Base-by-base conservation (phyloP, 192 early-diverging fungal species). In the Coemansia sp. region DNA sequence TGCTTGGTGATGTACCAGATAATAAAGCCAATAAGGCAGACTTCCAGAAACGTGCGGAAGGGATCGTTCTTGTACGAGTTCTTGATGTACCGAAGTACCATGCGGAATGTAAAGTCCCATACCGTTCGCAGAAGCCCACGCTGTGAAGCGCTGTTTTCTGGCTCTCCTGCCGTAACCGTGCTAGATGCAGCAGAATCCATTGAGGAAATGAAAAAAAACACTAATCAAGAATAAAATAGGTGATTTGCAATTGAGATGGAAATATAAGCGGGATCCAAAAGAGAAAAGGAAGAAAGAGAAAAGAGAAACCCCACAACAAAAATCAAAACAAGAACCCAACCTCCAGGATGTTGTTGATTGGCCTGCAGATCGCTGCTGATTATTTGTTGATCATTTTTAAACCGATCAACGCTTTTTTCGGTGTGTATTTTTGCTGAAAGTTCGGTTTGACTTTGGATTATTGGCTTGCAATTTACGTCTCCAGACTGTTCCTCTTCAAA, bases 1-100 rank as follows among this genome's bases (percentile, higher is more conserved):
- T 90, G 92, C 53, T 88, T 85, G 58, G 91, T 80, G 72, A 95
- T 87, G 81, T 95, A 96, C 86, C 91, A 92, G 68, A 94, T 79
- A 64, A 93, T 92, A 69, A 94, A 96, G 45, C 89, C 78, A 51
- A 95, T 87, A 57, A 98, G 75, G 33, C 89, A 85, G 12, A 91
- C 71, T 61, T 98, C 96, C 16, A 98, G 84, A 21, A 92, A 79
- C 16, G 90, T 88, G 62, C 96, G 88, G 74, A 92, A 90, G 0
- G 94, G 94, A 82, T 96, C 96, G 75, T 98, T 86, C 79, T 95
- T 93, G 87, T 98, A 91, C 35, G 92, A 93, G 71, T 87, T 91
- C 70, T 90, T 88, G 64, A 95, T 84, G 76, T 98, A 96, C 67
- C 85, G 83, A 71, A 88, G 81, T 4, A 87, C 85, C 61, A 94